These are phyloP conservation scores for Wickerhamomyces sp. DNA, from an alignment of 1,139 yeast genomes.

Conservation along the genomic window DNA sequence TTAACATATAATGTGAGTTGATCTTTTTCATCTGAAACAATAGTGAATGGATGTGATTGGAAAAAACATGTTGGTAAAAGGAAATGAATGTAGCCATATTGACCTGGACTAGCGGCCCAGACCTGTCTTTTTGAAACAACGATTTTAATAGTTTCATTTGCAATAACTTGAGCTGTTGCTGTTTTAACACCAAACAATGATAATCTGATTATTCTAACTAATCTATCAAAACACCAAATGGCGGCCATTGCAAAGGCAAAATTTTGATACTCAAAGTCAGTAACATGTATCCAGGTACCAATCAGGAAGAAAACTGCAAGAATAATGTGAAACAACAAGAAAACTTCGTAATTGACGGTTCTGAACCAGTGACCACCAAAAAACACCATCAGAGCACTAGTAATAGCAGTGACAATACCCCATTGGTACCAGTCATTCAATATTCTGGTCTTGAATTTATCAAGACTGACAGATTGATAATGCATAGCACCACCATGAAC, in stretches of 20 bases:
- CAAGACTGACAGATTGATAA: too few relatives aligned
- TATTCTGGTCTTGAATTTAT: too few relatives aligned
- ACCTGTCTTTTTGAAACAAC: constrained; percentile 26
- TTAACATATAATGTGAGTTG: constrained; percentile 37
- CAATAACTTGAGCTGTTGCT: constrained; percentile 43
- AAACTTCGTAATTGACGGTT: constrained; percentile 55
- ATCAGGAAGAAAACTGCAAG: constrained; percentile 48
- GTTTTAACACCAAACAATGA: constrained; percentile 28
- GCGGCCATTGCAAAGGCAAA: constrained; percentile 23
- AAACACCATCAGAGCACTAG: constrained; percentile 36
- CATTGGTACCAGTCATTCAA: too few relatives aligned
- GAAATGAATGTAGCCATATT: constrained; percentile 35
- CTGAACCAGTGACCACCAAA: constrained; percentile 46
- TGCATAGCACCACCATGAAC: too few relatives aligned
- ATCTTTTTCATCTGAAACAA: constrained; percentile 29
- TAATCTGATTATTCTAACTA: constrained; percentile 28
- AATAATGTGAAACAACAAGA: constrained; percentile 48
- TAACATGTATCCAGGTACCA: constrained; percentile 54
- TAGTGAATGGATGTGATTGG: constrained; percentile 56
- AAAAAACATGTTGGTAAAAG: constrained; percentile 39
- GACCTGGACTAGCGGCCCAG: constrained; percentile 32
- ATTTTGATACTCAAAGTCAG: constrained; percentile 29
- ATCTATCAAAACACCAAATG: constrained; percentile 34
- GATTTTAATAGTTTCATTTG: constrained; percentile 39
- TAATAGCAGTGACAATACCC: constrained; percentile 46